These are phyloP conservation scores for Oidium heveae DNA, from an alignment of 2,329 filamentous ascomycete species.

Conservation along the genomic window DNA sequence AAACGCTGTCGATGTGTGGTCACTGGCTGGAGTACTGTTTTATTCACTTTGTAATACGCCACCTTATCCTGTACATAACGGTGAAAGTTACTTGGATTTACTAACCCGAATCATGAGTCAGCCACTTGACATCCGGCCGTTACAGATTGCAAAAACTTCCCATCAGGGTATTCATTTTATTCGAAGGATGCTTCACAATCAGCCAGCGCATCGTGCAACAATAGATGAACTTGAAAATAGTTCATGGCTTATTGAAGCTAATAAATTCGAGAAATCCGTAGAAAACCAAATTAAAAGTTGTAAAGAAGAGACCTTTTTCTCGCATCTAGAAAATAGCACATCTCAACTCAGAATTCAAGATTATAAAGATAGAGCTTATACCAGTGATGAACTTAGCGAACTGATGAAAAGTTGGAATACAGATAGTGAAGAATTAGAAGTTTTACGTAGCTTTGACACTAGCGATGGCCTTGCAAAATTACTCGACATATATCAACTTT, in stretches of 20 bases:
- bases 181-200: constrained; percentile 51
- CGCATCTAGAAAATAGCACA: constrained; percentile 7
- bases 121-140: constrained; percentile 36
- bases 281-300: constrained; percentile 7
- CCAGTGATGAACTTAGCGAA: not conserved
- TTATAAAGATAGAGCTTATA: constrained; percentile 2
- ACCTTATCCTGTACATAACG: constrained; percentile 56
- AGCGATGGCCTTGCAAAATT: constrained; percentile 5
- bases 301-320: constrained; percentile 3
- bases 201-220: constrained; percentile 52
- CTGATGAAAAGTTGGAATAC: constrained; percentile 6
- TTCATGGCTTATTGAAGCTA: constrained; percentile 35
- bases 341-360: constrained; percentile 12
- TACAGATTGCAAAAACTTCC: constrained; percentile 34
- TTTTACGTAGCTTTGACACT: constrained; percentile 11
- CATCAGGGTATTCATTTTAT: constrained; percentile 48
- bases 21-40: constrained; percentile 76
- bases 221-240: constrained; percentile 45
- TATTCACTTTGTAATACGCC: constrained; percentile 57
- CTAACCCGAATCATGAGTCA: constrained; percentile 69
- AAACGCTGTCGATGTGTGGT: constrained; percentile 91
- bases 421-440: constrained; percentile 9
- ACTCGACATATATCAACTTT: constrained; percentile 5
- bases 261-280: constrained; percentile 6
- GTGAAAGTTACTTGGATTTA: constrained; percentile 54